Evolutionary conservation across 176 grass and related monocot species (phyloP), one percentile per base, ranked within the genome.

Genomic region (Juncus effusus): DNA sequence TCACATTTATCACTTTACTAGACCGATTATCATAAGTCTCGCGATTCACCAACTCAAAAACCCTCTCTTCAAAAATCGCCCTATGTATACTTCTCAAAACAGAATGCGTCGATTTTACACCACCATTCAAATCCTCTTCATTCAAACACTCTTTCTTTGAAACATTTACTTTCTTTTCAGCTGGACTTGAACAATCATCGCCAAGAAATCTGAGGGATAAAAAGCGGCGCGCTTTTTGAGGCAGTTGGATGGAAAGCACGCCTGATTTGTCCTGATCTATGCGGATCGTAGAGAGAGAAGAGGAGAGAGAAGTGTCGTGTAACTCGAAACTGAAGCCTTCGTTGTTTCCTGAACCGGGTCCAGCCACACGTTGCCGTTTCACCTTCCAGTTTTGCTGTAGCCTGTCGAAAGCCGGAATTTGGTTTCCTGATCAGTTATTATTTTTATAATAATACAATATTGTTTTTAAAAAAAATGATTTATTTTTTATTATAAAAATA

Each of bases 351-450:
- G 44, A 9, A 9, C 44, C 19, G 19, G 19, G 19, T 64, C 66
- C 71, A 67, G 72, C 80, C 56, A 79, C 15, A 45, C 85, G 85
- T 28, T 89, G 93, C 45, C 88, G 66, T 76, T 97, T 92, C 56
- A 97, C 88, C 83, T 97, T 97, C 93, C 93, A 97, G 60, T 89
- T 86, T 80, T 97, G 85, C 64, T 97, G 93, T 79, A 97, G 79
- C 40, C 93, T 97, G 74, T 53, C 8, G 69, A 60, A 36, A 36
- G 61, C 40, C 36, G 19, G 38, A 10, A 57, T n/a, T 35, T 28
- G 19, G 19, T 28, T 28, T 28, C 65, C 42, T n/a, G 8, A 40
- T 73, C 13, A 12, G 3, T 40, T 42, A 59, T 13, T 40, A 49
- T 59, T 61, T 70, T 44, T 38, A 61, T 62, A 11, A 61, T 13